Base-by-base conservation (phyloP, 1,284 basidiomycete genomes). In the Austroboletus olivaceoglutinosus region DNA sequence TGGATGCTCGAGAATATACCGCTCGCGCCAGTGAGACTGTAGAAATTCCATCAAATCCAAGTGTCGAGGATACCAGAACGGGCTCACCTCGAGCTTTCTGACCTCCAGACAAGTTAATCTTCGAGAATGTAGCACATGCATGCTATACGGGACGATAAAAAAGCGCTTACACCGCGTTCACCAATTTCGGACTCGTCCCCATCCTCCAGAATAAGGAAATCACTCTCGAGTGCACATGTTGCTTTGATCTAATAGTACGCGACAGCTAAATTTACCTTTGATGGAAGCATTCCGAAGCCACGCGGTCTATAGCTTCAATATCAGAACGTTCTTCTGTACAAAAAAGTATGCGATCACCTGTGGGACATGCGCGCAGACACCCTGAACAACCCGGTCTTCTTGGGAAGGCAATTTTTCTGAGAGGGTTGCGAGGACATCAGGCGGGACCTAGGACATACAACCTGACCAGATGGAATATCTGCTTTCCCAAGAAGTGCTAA, bases 271-370 rank as follows among this genome's bases (percentile, higher is more conserved):
- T 12, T 19, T 50, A 85, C 85, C 86, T 77, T 87, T 88, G 69
- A 98, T 93, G 4, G 89, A 91, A 0, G 92, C 93, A 65, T 97
- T 97, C 50, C 93, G 85, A 31, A 97, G 77, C 91, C 91, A 94
- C 16, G 88, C 81, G 23, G 77, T 74, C 77, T 83, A 33, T 19
- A 6, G 16, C 47, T 11, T 16, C 36, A 21, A 52, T 38, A 21
- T 47, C 34, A 41, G 47, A 45, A 19, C 41, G 19, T 27, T 8
- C 7, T n/a, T n/a, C 27, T 22, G n/a, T 43, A 29, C 7, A 21
- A 45, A 34, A 18, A 16, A 10, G 16, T n/a, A 4, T 47, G 15
- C 16, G 53, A 66, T 42, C 53, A 80, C 83, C 73, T 98, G 95
- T n/a, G 94, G 93, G 12, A 97, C 94, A 70, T 93, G 98, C 0